phyloP scores from a whole-genome alignment of 202 grass and related monocot species.

The Brachypodium distachyon region DNA sequence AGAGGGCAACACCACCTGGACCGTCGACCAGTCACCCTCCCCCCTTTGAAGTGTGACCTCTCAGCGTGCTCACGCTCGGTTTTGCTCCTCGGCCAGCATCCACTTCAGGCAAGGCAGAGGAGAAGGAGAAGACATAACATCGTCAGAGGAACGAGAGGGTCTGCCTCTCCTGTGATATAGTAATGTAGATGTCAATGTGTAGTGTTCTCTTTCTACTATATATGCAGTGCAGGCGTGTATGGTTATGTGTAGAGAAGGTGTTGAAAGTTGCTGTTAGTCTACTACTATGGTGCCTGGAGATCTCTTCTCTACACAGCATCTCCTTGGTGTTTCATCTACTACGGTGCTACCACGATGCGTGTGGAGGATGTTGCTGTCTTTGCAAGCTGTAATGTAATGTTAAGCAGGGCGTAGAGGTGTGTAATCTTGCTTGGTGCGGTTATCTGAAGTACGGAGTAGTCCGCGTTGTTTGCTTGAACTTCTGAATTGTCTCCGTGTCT shows the following conservation, averaged over 20 bases:
- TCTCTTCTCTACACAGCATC: neutral
- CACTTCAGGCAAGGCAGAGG: neutral
- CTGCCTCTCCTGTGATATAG: constrained; percentile 20
- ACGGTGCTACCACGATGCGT: neutral
- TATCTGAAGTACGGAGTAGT: constrained; percentile 1
- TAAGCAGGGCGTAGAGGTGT: neutral
- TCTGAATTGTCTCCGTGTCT: neutral
- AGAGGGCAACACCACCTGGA: constrained; percentile 34
- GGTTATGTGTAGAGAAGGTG: neutral
- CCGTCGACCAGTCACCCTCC: constrained; percentile 36
- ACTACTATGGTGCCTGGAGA: neutral
- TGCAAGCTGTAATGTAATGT: neutral
- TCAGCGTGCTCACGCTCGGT: neutral
- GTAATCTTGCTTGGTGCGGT: constrained; percentile 9
- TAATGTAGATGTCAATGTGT: constrained; percentile 15
- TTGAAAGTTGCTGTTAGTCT: neutral
- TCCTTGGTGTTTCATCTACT: neutral
- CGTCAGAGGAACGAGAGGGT: neutral
- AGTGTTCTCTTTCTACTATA: neutral
- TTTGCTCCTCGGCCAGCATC: constrained; percentile 36
- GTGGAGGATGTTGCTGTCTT: neutral
- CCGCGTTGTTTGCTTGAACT: neutral
- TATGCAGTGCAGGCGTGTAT: neutral
- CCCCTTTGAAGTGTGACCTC: constrained; percentile 56
- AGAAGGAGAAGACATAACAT: constrained; percentile 6